Evolutionary conservation across 177 flowering plant species (phyloP), one percentile per base, ranked within the genome.

Genomic region (Vitis hybrid): DNA sequence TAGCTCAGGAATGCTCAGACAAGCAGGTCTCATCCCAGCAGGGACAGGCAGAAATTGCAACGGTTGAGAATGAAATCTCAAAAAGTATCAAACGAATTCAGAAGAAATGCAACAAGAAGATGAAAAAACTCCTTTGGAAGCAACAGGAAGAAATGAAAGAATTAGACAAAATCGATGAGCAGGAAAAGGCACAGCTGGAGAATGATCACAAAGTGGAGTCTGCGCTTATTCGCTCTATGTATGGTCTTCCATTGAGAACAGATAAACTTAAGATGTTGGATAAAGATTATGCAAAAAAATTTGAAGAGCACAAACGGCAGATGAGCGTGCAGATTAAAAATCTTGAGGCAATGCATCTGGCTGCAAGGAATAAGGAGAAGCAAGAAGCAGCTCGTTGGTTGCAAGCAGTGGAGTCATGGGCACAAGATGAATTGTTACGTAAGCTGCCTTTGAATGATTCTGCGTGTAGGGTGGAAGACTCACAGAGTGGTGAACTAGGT

Each of bases 201-300:
- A 74, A 65, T 6, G 59, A 63, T 51, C 63, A 74, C 40, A 74
- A 40, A 62, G 65, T 78, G 73, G 86, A 85, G 72, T 64, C 52
- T 1, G 77, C 73, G 70, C 48, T 78, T 64, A 77, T 91, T 48
- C 76, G 81, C 64, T 35, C 68, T 64, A 57, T 70, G 7, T 70
- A 72, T 67, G 60, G 65, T 40, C 9, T 2, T 58, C 61, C 82
- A 11, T 57, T 65, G 52, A 69, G 75, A 68, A 30, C 50, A 48
- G 88, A 83, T 51, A 87, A 77, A 71, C 82, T 88, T 49, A 85
- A 75, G 77, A 50, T 24, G 10, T 24, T 84, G 57, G 87, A 83
- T 46, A 65, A 51, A 11, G 75, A 77, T 11, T 78, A 64, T 69
- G 73, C 71, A 2, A 74, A 57, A 54, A 85, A 76, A 72, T 24